These are phyloP conservation scores for Teratosphaeriaceae sp. DNA, from an alignment of 2,329 filamentous ascomycete species.

Conservation along the genomic window DNA sequence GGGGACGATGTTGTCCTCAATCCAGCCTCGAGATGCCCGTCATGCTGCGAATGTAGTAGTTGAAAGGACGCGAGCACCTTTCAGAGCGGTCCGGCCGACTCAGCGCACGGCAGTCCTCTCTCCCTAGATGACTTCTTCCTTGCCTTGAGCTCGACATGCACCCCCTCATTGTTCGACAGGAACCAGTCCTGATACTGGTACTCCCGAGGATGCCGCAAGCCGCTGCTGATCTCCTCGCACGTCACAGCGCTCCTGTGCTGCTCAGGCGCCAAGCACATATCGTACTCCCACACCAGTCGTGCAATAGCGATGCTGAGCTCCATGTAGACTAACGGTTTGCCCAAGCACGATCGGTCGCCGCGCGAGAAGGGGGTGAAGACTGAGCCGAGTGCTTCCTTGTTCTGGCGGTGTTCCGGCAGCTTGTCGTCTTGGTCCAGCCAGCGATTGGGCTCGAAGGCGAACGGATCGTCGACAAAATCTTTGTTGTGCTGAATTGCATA, in stretches of 20 bases:
- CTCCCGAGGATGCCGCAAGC: constrained; percentile 51
- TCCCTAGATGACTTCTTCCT: no score
- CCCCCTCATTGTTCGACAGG: constrained; percentile 65
- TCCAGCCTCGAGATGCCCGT: no score
- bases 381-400: constrained; percentile 43
- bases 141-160: constrained; percentile 51
- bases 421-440: constrained; percentile 16
- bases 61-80: no score
- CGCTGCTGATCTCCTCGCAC: constrained; percentile 48
- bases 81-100: no score
- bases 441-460: constrained; percentile 22
- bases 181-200: constrained; percentile 68
- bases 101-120: no score
- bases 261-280: constrained; percentile 13
- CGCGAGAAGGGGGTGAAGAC: constrained; percentile 70
- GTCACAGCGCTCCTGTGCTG: constrained; percentile 45
- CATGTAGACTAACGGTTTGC: constrained; percentile 40
- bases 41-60: no score
- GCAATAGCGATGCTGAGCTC: constrained; percentile 11
- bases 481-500: constrained; percentile 33
- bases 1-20: no score
- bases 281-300: constrained; percentile 9
- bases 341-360: constrained; percentile 63
- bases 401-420: constrained; percentile 8
- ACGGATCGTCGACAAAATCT: constrained; percentile 23